A percentile compares a stretch with the other conserved stretches of the same genome.
Evolutionary conservation across 75 land plant species (phyloP).

Genomic region (Azolla pinnata): DNA sequence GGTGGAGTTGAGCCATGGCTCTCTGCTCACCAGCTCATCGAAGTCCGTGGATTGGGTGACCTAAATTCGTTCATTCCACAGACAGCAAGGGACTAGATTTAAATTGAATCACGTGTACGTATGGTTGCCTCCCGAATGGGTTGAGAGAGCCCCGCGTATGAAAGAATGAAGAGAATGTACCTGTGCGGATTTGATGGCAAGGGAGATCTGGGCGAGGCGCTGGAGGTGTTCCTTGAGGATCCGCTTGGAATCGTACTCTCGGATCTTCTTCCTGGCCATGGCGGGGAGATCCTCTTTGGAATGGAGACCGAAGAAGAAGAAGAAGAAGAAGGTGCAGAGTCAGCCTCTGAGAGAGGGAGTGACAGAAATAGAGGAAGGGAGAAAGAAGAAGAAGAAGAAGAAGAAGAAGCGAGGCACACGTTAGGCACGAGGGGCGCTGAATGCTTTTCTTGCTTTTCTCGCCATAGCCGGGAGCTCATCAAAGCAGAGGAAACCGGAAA

Average conservation of each 20-base stretch:
- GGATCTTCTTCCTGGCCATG: conserved; percentile 45
- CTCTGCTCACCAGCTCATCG: conserved; percentile 30
- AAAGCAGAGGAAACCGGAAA: too few relatives aligned
- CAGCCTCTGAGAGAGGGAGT: too few relatives aligned
- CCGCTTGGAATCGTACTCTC: conserved; percentile 44
- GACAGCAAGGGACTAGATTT: neutral
- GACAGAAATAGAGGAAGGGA: too few relatives aligned
- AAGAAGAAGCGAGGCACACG: too few relatives aligned
- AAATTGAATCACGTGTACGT: neutral
- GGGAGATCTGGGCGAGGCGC: conserved; percentile 23
- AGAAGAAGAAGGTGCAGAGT: neutral
- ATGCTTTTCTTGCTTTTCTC: too few relatives aligned
- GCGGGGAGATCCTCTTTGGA: neutral
- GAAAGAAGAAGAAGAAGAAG: too few relatives aligned
- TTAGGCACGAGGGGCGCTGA: too few relatives aligned
- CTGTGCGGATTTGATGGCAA: conserved; percentile 39
- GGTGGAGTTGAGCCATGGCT: conserved; percentile 40
- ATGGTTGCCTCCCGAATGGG: neutral
- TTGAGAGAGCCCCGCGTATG: neutral
- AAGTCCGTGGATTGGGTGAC: conserved; percentile 42
- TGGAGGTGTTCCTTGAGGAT: conserved; percentile 34
- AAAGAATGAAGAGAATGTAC: conserved; percentile 4
- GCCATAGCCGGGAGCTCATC: too few relatives aligned
- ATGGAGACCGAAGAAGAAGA: neutral
- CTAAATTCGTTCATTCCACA: conserved; percentile 8